phyloP scores from a whole-genome alignment of 2,329 filamentous ascomycete species.

The Hansfordia pulvinata region DNA sequence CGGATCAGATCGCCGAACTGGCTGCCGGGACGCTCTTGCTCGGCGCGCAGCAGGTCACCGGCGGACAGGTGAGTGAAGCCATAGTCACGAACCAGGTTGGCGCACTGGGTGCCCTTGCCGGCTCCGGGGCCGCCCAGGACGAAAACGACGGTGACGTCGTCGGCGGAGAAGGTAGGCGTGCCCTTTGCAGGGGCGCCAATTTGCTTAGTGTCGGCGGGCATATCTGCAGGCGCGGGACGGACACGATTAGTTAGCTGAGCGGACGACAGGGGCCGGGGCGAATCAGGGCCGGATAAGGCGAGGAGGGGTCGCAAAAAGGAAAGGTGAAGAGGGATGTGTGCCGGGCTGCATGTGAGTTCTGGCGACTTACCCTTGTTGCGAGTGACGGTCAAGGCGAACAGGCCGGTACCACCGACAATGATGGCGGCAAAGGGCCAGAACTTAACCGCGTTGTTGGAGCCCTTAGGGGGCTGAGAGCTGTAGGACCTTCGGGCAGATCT shows the following conservation, averaged over 20 bases:
- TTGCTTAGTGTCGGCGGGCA: slow-evolving; percentile 22
- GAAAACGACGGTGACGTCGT: slow-evolving; percentile 83
- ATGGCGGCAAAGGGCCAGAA: slow-evolving; percentile 44
- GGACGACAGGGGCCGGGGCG: too few species aligned
- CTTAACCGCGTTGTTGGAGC: slow-evolving; percentile 27
- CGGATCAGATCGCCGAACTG: slow-evolving; percentile 90
- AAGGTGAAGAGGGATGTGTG: too few species aligned
- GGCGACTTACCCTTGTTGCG: slow-evolving; percentile 29
- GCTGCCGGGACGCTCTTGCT: slow-evolving; percentile 75
- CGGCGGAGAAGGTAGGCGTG: slow-evolving; percentile 58
- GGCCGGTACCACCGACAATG: slow-evolving; percentile 30
- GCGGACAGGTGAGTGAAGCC: slow-evolving; percentile 88
- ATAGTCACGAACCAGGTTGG: slow-evolving; percentile 74
- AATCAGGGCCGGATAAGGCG: too few species aligned
- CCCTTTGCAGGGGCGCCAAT: slow-evolving; percentile 38
- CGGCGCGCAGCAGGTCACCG: slow-evolving; percentile 83
- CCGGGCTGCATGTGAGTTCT: too few species aligned
- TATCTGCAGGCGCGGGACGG: slow-evolving; percentile 1
- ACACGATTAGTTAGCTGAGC: not conserved
- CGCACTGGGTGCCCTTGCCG: slow-evolving; percentile 94
- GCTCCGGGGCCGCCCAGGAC: slow-evolving; percentile 91
- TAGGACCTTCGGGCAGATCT: slow-evolving; percentile 17
- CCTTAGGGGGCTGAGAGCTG: slow-evolving; percentile 24
- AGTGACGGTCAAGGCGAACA: slow-evolving; percentile 36
- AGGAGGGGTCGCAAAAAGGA: too few species aligned